phyloP scores from a whole-genome alignment of 2,329 filamentous ascomycete species.

The Epichloe sylvatica region DNA sequence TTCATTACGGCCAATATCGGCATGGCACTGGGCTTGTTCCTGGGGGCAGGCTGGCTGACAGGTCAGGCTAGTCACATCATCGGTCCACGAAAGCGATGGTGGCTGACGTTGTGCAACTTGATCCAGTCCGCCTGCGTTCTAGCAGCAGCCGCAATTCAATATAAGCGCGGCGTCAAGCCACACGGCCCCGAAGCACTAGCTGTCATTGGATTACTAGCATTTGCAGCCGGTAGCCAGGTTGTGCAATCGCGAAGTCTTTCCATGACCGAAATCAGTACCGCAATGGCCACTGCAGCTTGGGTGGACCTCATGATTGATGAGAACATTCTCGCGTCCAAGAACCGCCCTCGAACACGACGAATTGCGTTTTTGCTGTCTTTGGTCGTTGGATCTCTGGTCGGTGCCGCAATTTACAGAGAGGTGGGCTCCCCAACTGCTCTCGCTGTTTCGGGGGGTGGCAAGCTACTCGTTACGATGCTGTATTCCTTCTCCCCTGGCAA shows the following conservation, averaged over 20 bases:
- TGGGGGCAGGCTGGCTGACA: conserved; percentile 38
- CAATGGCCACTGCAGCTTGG: conserved; percentile 51
- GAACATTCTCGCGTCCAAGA: conserved; percentile 30
- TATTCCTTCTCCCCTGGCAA: conserved; percentile 11
- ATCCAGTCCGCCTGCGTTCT: conserved; percentile 43
- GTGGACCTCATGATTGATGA: conserved; percentile 45
- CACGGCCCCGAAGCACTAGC: conserved; percentile 26
- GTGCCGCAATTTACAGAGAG: conserved; percentile 31
- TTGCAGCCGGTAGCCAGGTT: conserved; percentile 44
- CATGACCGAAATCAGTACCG: conserved; percentile 49
- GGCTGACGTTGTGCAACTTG: conserved; percentile 40
- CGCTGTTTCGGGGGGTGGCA: conserved; percentile 13
- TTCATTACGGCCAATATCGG: conserved; percentile 42
- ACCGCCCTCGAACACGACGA: conserved; percentile 36
- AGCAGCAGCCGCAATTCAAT: conserved; percentile 35
- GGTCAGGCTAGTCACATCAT: conserved; percentile 43
- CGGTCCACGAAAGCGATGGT: conserved; percentile 35
- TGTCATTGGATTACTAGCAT: conserved; percentile 37
- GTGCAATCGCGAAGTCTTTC: conserved; percentile 39
- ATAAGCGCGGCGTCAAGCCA: conserved; percentile 21
- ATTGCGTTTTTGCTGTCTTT: conserved; percentile 35
- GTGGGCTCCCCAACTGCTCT: conserved; percentile 13
- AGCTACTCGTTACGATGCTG: conserved; percentile 11
- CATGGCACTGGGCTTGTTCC: conserved; percentile 40
- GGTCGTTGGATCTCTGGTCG: conserved; percentile 34